Evolutionary conservation across 345 rosid species (phyloP).

Genomic region (Garcia nutans): DNA sequence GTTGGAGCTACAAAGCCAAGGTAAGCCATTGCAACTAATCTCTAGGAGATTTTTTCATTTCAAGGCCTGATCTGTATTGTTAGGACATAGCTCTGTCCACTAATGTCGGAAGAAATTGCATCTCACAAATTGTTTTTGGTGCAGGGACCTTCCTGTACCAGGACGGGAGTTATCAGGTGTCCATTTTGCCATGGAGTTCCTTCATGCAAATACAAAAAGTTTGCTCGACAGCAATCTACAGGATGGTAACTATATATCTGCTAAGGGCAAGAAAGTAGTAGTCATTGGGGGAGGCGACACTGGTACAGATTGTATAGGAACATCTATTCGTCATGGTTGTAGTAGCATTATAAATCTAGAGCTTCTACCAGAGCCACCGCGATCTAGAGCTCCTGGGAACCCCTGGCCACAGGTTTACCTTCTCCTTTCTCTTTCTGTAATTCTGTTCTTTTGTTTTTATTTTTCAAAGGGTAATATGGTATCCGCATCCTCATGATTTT

Average conservation of each 20-base stretch:
- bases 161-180: slow-evolving; percentile 89
- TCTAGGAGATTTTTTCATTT: neutral
- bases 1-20: slow-evolving; percentile 98
- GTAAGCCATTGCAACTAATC: slow-evolving; percentile 29
- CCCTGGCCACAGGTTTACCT: slow-evolving; percentile 98
- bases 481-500: neutral
- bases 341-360: slow-evolving; percentile 70
- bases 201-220: slow-evolving; percentile 93
- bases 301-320: slow-evolving; percentile 96
- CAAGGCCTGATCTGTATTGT: neutral
- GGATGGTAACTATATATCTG: slow-evolving; percentile 86
- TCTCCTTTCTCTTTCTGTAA: neutral
- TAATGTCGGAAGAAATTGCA: neutral
- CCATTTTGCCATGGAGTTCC: slow-evolving; percentile 97
- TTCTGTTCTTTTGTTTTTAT: neutral
- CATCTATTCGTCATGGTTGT: slow-evolving; percentile 97
- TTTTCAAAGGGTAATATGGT: neutral
- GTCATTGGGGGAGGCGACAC: slow-evolving; percentile 99
- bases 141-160: slow-evolving; percentile 97
- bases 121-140: slow-evolving; percentile 12
- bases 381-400: slow-evolving; percentile 84
- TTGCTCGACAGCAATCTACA: slow-evolving; percentile 84
- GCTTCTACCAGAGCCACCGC: slow-evolving; percentile 93
- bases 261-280: slow-evolving; percentile 86
- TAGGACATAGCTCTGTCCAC: neutral